Percentiles rank a stretch among this genome's conserved stretches.
Conservation (phyloP, 441 rosid genomes). For the Daphne laureola region DNA sequence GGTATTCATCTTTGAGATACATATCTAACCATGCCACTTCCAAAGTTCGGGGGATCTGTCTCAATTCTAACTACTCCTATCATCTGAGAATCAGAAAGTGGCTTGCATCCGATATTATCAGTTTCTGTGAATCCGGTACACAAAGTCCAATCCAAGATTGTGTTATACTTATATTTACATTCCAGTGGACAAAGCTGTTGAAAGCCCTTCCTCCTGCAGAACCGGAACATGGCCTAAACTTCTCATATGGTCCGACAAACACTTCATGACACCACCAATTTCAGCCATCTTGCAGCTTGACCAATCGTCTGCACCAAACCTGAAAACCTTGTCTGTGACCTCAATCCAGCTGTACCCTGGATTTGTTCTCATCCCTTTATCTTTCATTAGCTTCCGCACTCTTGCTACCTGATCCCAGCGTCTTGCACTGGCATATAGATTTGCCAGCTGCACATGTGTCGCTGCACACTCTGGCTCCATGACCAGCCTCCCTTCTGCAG, state of each 20-base stretch:
- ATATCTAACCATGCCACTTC: no score
- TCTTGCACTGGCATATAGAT: constrained; percentile 56
- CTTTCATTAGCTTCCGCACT: constrained; percentile 76
- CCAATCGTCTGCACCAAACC: constrained; percentile 65
- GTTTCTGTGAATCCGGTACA: no score
- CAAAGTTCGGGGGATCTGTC: no score
- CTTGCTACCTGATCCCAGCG: constrained; percentile 64
- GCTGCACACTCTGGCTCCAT: constrained; percentile 62
- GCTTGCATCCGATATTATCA: no score
- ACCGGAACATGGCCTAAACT: constrained; percentile 4
- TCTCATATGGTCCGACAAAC: constrained; percentile 46
- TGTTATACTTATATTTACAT: no score
- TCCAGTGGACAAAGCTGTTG: no score
- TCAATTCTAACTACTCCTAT: no score
- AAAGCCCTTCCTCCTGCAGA: no score
- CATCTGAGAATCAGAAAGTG: no score
- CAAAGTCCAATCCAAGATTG: no score
- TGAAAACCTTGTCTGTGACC: constrained; percentile 44
- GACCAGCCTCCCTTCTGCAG: constrained; percentile 59
- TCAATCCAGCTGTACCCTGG: constrained; percentile 83
- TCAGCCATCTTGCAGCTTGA: constrained; percentile 29
- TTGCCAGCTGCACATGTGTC: constrained; percentile 65
- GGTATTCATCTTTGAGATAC: no score
- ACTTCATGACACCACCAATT: constrained; percentile 35
- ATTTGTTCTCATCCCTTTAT: constrained; percentile 47